Base-by-base conservation (phyloP, 2,329 filamentous ascomycete genomes). In the Apiospora saccharicola region DNA sequence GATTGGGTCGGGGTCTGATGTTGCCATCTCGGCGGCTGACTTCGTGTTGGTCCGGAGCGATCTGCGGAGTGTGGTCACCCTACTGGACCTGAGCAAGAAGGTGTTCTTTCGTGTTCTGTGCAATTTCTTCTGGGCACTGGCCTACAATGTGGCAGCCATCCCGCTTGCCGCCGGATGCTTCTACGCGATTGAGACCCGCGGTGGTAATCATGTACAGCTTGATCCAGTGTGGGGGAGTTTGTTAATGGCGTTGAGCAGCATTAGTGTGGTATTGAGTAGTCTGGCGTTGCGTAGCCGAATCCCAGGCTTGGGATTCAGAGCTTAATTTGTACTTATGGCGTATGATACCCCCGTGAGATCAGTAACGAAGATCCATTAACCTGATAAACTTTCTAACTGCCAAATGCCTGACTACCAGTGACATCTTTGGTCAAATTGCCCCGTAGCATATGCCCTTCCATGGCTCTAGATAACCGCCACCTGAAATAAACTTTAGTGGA, bases 201-300 rank as follows among this genome's bases (percentile, higher is more conserved):
- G 43, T 30, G 68, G 67, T n/a, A 92, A 93, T 79, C 92, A 93
- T 79, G 82, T 94, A 26, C 84, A 89, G 73, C 83, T 95, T 67
- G 91, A 94, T 80, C 93, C 93, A 0, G 93, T 93, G 1, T 98
- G 95, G 95, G 96, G 95, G 6, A 92, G 91, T 75, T 83, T 98
- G 80, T 95, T 95, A 0, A 98, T 98, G 96, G 96, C 96, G 37
- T 82, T 95, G 81, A 98, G 95, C 82, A 96, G 93, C 81, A 91
- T 98, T 76, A 96, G 93, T 78, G 95, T 98, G 67, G 93, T 98
- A 69, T 83, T 90, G 79, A 97, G 94, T 80, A 96, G 93, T 83
- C 82, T 98, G 78, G 86, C 91, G 69, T 82, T 98, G 83, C 67
- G 67, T 30, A 68, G 41, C 41, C 26, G 43, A 14, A 68, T 68